Base-by-base conservation (phyloP, 441 rosid species). In the Eutrema salsugineum region DNA sequence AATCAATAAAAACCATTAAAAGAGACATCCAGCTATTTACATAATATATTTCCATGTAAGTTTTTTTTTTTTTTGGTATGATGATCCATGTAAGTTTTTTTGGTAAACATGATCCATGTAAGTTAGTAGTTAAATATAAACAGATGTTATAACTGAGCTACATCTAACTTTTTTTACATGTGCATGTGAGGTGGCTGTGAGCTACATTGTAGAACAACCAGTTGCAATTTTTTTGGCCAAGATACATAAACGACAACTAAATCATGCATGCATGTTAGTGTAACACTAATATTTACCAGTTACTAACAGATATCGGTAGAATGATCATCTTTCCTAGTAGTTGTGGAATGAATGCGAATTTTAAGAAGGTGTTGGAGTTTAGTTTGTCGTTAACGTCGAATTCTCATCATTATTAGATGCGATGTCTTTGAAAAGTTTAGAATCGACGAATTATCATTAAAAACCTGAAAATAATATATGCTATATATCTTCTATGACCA, bases 361-460 rank as follows among this genome's bases (percentile, higher is more conserved):
- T 30, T 35, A 56, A 10, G 14, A 28, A 17, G 46, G 22, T 49
- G 39, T 14, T 63, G 40, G 54, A 11, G n/a, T 32, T 43, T 32
- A 32, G 17, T 6, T 63, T 32, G 22, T 35, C 33, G 68, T 38
- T 19, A 39, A 33, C 56, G 57, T 46, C 32, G 56, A 65, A 49
- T 48, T 65, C 48, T 65, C 59, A 65, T 65, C 48, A 65, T 24
- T 8, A 66, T 66, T 48, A 36, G 70, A 50, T 66, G 70, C 38
- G 60, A 50, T 50, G 49, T 66, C 38, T 65, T 28, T 11, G 30
- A 32, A 32, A 44, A 19, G 7, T 30, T 11, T 44, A 28, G 11
- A 30, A 63, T n/a, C 32, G 8, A 63, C 55, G n/a, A 64, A 33
- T 47, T 65, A 36, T 9, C 6, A 19, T 49, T n/a, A 36, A 38